Base-by-base conservation (phyloP, 495 filamentous ascomycete genomes). In the Chaetomium fimeti region DNA sequence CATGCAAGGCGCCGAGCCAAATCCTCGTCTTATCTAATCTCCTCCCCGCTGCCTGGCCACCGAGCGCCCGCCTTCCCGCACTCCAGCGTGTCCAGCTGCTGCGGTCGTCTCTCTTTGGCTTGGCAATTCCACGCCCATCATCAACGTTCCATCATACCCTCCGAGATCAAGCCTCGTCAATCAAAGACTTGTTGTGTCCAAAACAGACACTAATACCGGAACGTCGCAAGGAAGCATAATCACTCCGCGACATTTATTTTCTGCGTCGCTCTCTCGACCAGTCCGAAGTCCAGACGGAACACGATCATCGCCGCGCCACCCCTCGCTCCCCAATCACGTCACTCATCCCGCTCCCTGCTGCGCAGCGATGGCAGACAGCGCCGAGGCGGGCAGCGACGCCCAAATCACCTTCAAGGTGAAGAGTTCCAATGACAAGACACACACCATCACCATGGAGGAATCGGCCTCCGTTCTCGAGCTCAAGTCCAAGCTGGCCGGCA, bases 401-500 rank as follows among this genome's bases (percentile, higher is more conserved):
- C 76, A 82, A 64, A 81, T 99, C 78, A 96, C 90, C 76, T 97
- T 99, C 86, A 92, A 89, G 75, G 84, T 99, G 72, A 99, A 97
- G 78, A 88, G 91, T 16, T 91, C 91, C 11, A 88, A 85, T 66
- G 95, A 99, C 70, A 87, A 83, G 68, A 92, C 89, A 73, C 92
- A 89, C 69, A 88, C 85, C 48, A 75, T 98, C 71, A 93, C 91
- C 55, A 85, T 98, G 67, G 78, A 90, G 18, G 81, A 86, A 48
- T 84, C 85, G n/a, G 91, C 87, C 38, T 87, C 87, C 8, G 90
- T 98, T 28, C 81, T 85, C 20, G 91, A 96, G 55, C 85, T 99
- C 63, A 99, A 99, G 80, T 82, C 83, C 51, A 96, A 92, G 81
- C 87, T 99, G 28, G 83, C 91, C 5, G 85, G 84, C 38, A 72